Conservation (phyloP, 108 stramenopile species). For the Bacterosira constricta region DNA sequence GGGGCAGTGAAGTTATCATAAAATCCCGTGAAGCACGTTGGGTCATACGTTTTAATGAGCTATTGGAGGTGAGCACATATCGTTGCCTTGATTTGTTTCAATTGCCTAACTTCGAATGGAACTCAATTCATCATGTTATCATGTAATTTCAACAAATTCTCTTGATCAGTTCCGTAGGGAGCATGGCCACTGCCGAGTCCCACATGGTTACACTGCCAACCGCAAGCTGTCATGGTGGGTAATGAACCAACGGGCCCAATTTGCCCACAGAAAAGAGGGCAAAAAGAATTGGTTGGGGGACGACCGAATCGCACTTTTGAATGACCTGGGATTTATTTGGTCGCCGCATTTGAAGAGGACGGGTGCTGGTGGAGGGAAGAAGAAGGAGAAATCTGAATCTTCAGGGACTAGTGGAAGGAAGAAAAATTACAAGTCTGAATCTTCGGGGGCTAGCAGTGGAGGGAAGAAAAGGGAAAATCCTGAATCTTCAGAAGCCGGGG, state of each 20-base stretch:
- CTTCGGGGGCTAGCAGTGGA: neutral
- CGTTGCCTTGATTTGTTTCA: neutral
- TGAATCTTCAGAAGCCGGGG: neutral
- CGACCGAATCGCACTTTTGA: constrained; percentile 65
- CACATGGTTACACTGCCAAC: constrained; percentile 62
- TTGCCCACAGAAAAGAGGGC: constrained; percentile 37
- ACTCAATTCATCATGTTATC: neutral
- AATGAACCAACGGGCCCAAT: constrained; percentile 66
- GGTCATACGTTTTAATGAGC: constrained; percentile 11
- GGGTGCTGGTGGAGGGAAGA: neutral
- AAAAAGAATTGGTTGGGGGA: constrained; percentile 53
- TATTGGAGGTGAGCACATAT: constrained; percentile 5
- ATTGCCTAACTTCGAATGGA: neutral
- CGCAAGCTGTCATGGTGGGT: constrained; percentile 72
- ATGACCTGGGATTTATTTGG: constrained; percentile 72
- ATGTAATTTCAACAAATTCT: neutral
- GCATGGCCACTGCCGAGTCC: constrained; percentile 74
- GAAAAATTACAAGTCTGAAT: neutral
- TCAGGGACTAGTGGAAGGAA: too few relatives aligned
- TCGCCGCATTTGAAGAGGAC: constrained; percentile 3
- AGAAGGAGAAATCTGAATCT: too few relatives aligned
- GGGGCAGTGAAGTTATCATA: neutral
- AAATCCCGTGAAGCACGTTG: constrained; percentile 8
- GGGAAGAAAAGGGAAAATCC: neutral
- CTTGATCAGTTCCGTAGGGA: constrained; percentile 2